phyloP scores from a whole-genome alignment of 1,139 yeast species.

The Zygosaccharomyces sapae region DNA sequence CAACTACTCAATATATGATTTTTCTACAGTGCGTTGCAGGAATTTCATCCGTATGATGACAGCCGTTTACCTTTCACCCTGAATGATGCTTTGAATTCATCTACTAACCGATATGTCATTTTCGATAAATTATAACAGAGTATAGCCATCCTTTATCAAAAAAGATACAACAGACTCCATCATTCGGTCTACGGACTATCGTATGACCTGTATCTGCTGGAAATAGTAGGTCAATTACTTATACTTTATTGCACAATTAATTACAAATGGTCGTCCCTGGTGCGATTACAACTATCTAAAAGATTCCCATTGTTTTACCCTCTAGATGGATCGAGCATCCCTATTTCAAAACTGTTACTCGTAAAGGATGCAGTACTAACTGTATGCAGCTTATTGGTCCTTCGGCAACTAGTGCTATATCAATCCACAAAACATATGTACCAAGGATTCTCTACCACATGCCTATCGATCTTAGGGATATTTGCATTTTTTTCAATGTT shows the following conservation, averaged over 20 bases:
- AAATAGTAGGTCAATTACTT: constrained; percentile 15
- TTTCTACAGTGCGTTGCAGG: constrained; percentile 10
- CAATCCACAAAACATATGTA: constrained; percentile 27
- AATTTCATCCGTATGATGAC: constrained; percentile 8
- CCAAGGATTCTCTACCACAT: constrained; percentile 30
- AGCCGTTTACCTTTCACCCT: no score
- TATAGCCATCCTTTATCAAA: constrained; percentile 26
- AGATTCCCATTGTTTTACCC: constrained; percentile 32
- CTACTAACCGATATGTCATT: constrained; percentile 2
- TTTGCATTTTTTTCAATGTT: constrained; percentile 19
- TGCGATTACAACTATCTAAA: constrained; percentile 19
- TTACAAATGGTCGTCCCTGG: constrained; percentile 25
- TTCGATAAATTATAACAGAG: constrained; percentile 9
- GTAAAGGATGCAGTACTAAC: constrained; percentile 15
- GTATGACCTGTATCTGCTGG: constrained; percentile 28
- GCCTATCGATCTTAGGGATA: constrained; percentile 9
- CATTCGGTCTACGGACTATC: constrained; percentile 36
- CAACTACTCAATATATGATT: background rate
- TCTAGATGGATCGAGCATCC: constrained; percentile 14
- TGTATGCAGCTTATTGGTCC: constrained; percentile 11
- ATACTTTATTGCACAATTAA: constrained; percentile 25
- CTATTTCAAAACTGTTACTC: constrained; percentile 22
- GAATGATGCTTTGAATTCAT: constrained; percentile 1
- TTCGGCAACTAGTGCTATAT: constrained; percentile 24
- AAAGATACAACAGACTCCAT: constrained; percentile 29